phyloP scores from a whole-genome alignment of 1,139 yeast genomes.

The Magnusiomyces starmeri region DNA sequence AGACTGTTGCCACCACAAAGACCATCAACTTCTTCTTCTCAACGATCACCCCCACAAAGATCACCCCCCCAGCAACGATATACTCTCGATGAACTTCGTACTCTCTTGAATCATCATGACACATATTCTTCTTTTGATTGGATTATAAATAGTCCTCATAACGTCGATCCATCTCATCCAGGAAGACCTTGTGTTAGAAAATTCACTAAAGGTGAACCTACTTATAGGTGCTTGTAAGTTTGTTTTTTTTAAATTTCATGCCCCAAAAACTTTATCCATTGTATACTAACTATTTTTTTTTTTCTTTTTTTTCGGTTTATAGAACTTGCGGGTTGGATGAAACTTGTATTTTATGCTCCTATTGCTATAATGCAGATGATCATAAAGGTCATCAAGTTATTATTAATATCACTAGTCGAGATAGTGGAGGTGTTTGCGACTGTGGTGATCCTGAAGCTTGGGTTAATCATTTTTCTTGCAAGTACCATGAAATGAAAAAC shows the following conservation, averaged over 20 bases:
- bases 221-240: constrained; percentile 56
- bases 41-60: not conserved
- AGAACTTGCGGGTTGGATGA: constrained; percentile 78
- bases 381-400: constrained; percentile 76
- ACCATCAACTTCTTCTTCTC: not conserved
- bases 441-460: constrained; percentile 91
- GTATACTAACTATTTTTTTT: not conserved
- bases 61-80: no score
- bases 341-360: constrained; percentile 76
- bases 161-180: constrained; percentile 42
- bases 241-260: not conserved
- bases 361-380: constrained; percentile 62
- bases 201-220: constrained; percentile 79
- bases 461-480: constrained; percentile 49
- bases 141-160: constrained; percentile 21
- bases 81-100: not conserved
- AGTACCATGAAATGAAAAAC: constrained; percentile 28
- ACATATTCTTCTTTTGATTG: constrained; percentile 16
- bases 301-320: no score
- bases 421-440: constrained; percentile 91
- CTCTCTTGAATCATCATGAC: not conserved
- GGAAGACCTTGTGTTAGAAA: constrained; percentile 72
- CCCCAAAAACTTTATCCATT: not conserved
- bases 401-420: constrained; percentile 65
- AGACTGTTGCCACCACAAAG: no score